Percentiles rank a stretch among this genome's conserved stretches.
Conservation (phyloP, 768 basidiomycete species). For the Trametes coccinea region DNA sequence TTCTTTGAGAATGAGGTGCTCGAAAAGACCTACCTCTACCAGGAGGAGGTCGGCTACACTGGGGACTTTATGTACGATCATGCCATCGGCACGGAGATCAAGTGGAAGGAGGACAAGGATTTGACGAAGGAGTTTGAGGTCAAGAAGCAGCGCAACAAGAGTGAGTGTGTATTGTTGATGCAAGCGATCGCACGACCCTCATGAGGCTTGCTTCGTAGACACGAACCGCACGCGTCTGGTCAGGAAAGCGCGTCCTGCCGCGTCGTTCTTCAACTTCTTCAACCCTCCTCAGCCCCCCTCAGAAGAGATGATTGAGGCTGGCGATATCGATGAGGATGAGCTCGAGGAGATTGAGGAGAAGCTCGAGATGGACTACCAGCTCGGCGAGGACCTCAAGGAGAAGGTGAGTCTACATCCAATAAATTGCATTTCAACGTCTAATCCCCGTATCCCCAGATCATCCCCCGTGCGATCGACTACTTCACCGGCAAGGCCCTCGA, state of each 20-base stretch:
- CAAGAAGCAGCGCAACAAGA: slow-evolving; percentile 99
- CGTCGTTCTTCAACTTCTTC: slow-evolving; percentile 99
- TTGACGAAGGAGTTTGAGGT: slow-evolving; percentile 97
- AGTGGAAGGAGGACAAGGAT: slow-evolving; percentile 99
- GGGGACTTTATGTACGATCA: slow-evolving; percentile 97
- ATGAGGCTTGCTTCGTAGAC: slow-evolving; percentile 41
- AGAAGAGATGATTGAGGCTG: slow-evolving; percentile 64
- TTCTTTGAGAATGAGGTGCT: slow-evolving; percentile 85
- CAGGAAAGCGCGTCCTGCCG: slow-evolving; percentile 84
- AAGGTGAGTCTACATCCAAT: slow-evolving; percentile 52
- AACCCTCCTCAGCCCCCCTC: slow-evolving; percentile 72
- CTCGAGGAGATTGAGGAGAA: slow-evolving; percentile 90
- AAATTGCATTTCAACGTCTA: neutral
- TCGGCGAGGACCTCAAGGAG: slow-evolving; percentile 98
- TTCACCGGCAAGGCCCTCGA: slow-evolving; percentile 96
- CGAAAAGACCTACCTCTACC: slow-evolving; percentile 93
- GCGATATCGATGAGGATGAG: slow-evolving; percentile 80
- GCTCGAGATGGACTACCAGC: slow-evolving; percentile 95
- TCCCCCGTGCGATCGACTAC: slow-evolving; percentile 94
- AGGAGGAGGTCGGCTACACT: slow-evolving; percentile 88
- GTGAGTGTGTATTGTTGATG: slow-evolving; percentile 40
- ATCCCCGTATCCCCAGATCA: slow-evolving; percentile 54
- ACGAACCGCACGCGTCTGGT: slow-evolving; percentile 83
- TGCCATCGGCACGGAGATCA: slow-evolving; percentile 87
- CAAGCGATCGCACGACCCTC: slow-evolving; percentile 4